Percentiles rank a stretch among this genome's conserved stretches.
These are phyloP conservation scores for Perkinsus chesapeaki DNA, from an alignment of 169 alveolate species.

Conservation along the genomic window DNA sequence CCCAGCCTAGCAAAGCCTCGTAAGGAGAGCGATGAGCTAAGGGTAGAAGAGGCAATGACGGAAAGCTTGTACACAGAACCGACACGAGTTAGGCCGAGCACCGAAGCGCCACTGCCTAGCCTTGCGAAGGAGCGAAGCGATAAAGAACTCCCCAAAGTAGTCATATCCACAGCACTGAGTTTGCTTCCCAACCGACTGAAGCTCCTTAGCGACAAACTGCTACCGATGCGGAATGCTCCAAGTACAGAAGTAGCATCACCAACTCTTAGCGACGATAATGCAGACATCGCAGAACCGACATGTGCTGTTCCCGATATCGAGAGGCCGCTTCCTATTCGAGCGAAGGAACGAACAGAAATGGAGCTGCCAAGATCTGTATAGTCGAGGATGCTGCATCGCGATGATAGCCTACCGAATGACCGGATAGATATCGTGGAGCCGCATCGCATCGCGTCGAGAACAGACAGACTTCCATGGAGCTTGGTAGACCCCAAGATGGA, in stretches of 20 bases:
- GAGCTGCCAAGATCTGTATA: not conserved
- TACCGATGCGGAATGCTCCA: not conserved
- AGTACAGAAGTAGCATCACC: not conserved
- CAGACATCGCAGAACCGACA: slow-evolving; percentile 1
- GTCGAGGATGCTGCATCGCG: not conserved
- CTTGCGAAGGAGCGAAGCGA: not conserved
- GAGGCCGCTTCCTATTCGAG: not conserved
- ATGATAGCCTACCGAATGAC: not conserved
- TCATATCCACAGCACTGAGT: not conserved
- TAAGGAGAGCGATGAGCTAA: slow-evolving; percentile 2
- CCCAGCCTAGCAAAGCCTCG: not conserved
- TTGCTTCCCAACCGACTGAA: not conserved
- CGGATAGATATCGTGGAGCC: slow-evolving; percentile 7
- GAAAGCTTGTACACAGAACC: not conserved
- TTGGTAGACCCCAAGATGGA: not conserved
- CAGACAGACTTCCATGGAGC: not conserved
- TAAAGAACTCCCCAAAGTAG: not conserved
- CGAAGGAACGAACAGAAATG: not conserved
- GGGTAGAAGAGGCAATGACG: not conserved
- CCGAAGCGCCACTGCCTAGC: slow-evolving; percentile 6
- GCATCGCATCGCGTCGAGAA: not conserved
- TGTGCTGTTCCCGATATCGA: not conserved
- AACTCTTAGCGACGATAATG: not conserved
- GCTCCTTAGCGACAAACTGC: not conserved
- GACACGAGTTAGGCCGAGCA: slow-evolving; percentile 5